phyloP scores from a whole-genome alignment of 2,329 filamentous ascomycete species.

The Akanthomyces dipterigenus region DNA sequence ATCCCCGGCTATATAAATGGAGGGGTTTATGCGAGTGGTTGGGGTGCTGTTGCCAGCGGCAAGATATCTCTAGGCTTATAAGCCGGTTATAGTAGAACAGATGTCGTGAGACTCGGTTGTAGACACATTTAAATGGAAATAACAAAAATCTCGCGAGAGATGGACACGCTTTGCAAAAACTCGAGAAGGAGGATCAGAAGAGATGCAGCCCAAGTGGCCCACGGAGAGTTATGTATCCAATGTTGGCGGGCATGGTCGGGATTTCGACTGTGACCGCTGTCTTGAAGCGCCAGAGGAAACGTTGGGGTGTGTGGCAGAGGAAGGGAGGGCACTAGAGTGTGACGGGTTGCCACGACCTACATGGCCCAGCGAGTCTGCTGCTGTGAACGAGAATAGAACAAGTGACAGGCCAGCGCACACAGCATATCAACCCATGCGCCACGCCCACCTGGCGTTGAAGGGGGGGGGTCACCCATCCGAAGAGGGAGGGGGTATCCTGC shows the following conservation, averaged over 20 bases:
- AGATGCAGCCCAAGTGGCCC: conserved; percentile 5
- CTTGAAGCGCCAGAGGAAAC: conserved; percentile 3
- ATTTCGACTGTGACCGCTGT: conserved; percentile 3
- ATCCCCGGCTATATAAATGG: background rate
- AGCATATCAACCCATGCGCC: background rate
- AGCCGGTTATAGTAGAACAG: conserved; percentile 9
- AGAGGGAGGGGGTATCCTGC: background rate
- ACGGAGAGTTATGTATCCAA: conserved; percentile 9
- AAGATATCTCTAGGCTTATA: conserved; percentile 20
- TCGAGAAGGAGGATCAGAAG: conserved; percentile 8
- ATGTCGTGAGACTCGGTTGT: conserved; percentile 17
- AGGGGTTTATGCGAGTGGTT: conserved; percentile 2
- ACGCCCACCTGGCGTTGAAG: background rate
- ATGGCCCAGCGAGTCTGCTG: background rate
- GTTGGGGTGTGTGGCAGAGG: conserved; percentile 5
- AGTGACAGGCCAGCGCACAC: background rate
- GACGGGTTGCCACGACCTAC: background rate
- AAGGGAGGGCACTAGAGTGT: background rate
- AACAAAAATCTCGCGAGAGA: conserved; percentile 14
- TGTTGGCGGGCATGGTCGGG: background rate
- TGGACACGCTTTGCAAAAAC: conserved; percentile 11
- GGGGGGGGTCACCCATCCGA: background rate
- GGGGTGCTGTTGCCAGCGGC: conserved; percentile 33
- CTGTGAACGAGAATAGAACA: conserved; percentile 10
- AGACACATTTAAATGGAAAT: conserved; percentile 12